A percentile compares a stretch with the other conserved stretches of the same genome.
phyloP scores from a whole-genome alignment of 1,284 basidiomycete species.

The Phenoliferia sp. region DNA sequence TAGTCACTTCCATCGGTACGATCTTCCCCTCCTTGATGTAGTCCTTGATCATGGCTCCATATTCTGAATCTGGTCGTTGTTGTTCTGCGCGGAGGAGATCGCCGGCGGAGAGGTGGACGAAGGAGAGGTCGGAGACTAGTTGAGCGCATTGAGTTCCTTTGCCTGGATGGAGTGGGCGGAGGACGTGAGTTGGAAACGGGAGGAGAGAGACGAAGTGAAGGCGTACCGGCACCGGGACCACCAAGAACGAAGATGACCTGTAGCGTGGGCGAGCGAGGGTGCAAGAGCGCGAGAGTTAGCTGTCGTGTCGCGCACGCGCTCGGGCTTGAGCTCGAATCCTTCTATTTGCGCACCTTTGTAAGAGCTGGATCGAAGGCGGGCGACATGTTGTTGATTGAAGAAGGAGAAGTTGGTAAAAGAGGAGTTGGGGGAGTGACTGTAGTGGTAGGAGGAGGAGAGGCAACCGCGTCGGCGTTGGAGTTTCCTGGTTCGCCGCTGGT shows the following conservation, averaged over 20 bases:
- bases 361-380: neutral
- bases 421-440: neutral
- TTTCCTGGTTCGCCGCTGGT: neutral
- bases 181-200: neutral
- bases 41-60: constrained; percentile 78
- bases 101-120: constrained; percentile 96
- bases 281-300: neutral
- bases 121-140: constrained; percentile 83
- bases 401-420: neutral
- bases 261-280: constrained; percentile 6
- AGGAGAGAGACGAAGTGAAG: too few relatives aligned
- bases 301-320: too few relatives aligned
- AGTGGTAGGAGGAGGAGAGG: neutral
- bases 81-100: constrained; percentile 95
- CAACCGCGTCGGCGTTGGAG: neutral
- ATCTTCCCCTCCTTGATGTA: constrained; percentile 91
- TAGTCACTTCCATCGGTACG: constrained; percentile 94
- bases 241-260: constrained; percentile 90
- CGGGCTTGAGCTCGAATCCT: too few relatives aligned
- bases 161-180: constrained; percentile 50
- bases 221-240: constrained; percentile 87
- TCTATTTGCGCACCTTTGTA: too few relatives aligned
- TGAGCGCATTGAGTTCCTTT: constrained; percentile 93
- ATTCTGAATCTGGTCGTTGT: constrained; percentile 74
- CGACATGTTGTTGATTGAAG: neutral